Percentiles rank a stretch among this genome's conserved stretches.
Evolutionary conservation across 1,284 basidiomycete genomes (phyloP).

Genomic region (Sporisorium exsertum): DNA sequence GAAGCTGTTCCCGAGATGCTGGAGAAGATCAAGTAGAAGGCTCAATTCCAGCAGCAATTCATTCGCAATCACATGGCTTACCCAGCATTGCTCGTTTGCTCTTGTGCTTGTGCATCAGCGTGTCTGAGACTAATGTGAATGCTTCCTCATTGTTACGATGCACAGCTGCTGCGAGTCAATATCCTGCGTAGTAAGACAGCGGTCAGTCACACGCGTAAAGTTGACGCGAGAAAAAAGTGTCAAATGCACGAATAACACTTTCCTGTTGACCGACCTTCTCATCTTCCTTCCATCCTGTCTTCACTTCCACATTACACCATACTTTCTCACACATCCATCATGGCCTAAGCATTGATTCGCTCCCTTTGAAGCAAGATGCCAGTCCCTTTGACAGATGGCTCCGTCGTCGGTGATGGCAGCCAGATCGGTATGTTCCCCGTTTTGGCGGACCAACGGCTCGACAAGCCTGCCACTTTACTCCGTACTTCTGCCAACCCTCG

Average conservation of each 20-base stretch:
- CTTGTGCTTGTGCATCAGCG: neutral
- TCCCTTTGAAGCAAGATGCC: conserved; percentile 20
- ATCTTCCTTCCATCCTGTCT: neutral
- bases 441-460: conserved; percentile 34
- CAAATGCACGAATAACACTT: conserved; percentile 10
- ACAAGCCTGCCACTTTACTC: conserved; percentile 34
- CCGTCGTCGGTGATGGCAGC: conserved; percentile 41
- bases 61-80: neutral
- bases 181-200: neutral
- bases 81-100: neutral
- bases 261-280: neutral
- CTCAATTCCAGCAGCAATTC: neutral
- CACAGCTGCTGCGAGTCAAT: too few relatives aligned
- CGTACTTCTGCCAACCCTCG: conserved; percentile 46
- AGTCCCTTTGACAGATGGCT: conserved; percentile 28
- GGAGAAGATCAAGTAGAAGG: conserved; percentile 46
- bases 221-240: conserved; percentile 14
- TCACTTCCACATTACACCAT: neutral
- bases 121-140: neutral
- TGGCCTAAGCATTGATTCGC: neutral
- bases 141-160: neutral
- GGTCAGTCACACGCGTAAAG: conserved; percentile 1
- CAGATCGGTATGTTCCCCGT: conserved; percentile 42
- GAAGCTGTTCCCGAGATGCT: conserved; percentile 69
- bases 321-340: neutral